Evolutionary conservation across 2,329 filamentous ascomycete species (phyloP).

Genomic region (Zasmidium angulare): DNA sequence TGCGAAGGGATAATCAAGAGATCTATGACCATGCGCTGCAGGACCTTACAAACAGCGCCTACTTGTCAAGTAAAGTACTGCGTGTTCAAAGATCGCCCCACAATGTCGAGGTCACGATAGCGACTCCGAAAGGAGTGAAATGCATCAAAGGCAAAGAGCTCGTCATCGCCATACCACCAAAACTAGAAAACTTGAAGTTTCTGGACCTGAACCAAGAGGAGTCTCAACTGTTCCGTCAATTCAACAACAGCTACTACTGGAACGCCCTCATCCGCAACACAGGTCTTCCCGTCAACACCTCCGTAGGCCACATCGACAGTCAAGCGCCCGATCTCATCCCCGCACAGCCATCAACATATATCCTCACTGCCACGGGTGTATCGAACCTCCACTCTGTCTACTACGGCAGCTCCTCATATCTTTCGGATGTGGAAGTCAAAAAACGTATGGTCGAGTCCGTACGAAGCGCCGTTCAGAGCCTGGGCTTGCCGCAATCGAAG

Average conservation of each 20-base stretch:
- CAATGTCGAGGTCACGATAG: too few relatives aligned
- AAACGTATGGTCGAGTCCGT: neutral
- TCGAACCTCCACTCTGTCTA: neutral
- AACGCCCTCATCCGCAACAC: neutral
- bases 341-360: constrained; percentile 1
- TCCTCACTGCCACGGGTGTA: neutral
- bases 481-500: too few relatives aligned
- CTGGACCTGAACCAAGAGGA: neutral
- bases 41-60: too few relatives aligned
- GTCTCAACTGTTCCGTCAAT: neutral
- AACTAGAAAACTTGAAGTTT: neutral
- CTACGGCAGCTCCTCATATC: neutral
- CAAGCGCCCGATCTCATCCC: neutral
- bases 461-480: too few relatives aligned
- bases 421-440: neutral
- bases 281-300: neutral
- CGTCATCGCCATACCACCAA: neutral
- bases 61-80: too few relatives aligned
- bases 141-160: too few relatives aligned
- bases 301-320: neutral
- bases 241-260: constrained; percentile 5
- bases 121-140: too few relatives aligned
- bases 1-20: too few relatives aligned
- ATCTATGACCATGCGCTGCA: too few relatives aligned
- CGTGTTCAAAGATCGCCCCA: too few relatives aligned